phyloP scores from a whole-genome alignment of 257 asterid genomes.

The Euphrasia confusa region DNA sequence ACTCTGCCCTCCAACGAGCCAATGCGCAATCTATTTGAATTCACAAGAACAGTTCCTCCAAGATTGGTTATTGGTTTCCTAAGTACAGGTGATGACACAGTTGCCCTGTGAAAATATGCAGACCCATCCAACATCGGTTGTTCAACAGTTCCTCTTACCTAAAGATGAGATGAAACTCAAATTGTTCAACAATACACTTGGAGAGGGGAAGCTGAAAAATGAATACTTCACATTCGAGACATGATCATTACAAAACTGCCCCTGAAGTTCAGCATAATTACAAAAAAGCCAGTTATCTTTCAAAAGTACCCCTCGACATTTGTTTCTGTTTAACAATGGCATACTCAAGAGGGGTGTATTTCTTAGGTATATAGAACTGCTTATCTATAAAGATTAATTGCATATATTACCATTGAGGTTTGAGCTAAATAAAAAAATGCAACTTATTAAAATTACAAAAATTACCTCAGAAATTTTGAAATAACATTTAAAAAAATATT shows the following conservation, averaged over 20 bases:
- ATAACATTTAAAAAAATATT: neutral
- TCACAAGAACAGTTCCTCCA: conserved; percentile 86
- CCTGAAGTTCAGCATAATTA: neutral
- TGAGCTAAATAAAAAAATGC: neutral
- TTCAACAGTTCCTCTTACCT: conserved; percentile 99
- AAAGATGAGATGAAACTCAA: conserved; percentile 23
- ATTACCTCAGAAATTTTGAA: neutral
- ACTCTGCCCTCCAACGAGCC: conserved; percentile 90
- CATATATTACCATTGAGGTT: neutral
- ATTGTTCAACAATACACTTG: conserved; percentile 22
- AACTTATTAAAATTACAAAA: neutral
- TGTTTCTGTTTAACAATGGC: neutral
- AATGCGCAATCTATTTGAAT: conserved; percentile 80
- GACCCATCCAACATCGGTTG: conserved; percentile 96
- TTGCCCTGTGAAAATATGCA: conserved; percentile 94
- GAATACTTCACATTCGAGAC: neutral
- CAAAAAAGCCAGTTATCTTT: conserved; percentile 3
- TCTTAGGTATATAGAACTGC: neutral
- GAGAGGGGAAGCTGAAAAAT: neutral
- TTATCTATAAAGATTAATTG: neutral
- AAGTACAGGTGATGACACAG: conserved; percentile 91
- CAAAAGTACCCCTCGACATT: neutral
- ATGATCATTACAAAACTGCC: neutral
- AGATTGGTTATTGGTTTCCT: conserved; percentile 84
- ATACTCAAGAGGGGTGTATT: neutral